Base-by-base conservation (phyloP, 2,329 filamentous ascomycete species). In the Periconia sp. region DNA sequence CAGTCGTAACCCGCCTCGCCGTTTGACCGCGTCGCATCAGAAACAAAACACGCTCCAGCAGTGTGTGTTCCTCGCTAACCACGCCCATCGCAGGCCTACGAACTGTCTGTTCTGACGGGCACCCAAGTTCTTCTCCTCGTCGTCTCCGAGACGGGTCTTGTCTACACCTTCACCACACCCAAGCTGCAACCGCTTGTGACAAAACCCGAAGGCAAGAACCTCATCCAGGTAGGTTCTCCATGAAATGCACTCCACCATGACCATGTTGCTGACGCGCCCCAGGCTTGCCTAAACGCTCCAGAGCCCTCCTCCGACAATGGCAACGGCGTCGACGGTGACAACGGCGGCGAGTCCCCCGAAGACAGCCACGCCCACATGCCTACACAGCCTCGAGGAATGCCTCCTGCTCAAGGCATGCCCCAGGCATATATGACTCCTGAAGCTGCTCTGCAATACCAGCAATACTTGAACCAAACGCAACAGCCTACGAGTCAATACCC, bases 141-240 rank as follows among this genome's bases (percentile, higher is more conserved):
- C 68, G 93, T 97, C 60, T 97, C 93, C 43, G 93, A 97, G 81
- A 97, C 93, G 20, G 93, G 93, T 62, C 86, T 97, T 33, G 93
- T 97, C 68, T 97, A 97, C 78, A 97, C 93, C 55, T 97, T 97
- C 76, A 97, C 93, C 58, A 99, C 94, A 15, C 94, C 94, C 18
- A 99, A 99, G 82, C 86, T 99, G 52, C 94, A 97, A 79, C 94
- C 94, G 59, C 86, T 99, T 50, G 94, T 97, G 65, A 99, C 94
- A 59, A 97, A 97, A 81, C 89, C 94, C 17, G 94, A 97, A 79
- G 94, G 94, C 79, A 99, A 99, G 85, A 99, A 99, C 75, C 81
- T 99, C 62, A 97, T 99, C 65, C 94, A 99, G 87, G 94, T 97
- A 85, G 61, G 85, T 54, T 49, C 60, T 41, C 51, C 47, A 40